Conservation (phyloP, 164 flowering plant genomes). For the Sextonia rubra region DNA sequence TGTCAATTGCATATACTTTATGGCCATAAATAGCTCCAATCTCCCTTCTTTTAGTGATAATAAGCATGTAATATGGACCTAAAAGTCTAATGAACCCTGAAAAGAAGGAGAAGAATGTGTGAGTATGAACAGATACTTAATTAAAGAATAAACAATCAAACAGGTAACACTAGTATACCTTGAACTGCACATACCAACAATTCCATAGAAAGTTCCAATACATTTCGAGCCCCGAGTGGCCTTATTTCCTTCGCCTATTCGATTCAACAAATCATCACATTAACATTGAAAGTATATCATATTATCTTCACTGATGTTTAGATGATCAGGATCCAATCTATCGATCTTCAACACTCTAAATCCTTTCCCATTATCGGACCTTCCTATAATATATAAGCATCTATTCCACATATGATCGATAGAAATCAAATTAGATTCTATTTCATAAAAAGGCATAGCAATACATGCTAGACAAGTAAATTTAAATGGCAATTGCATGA, state of each 20-base stretch:
- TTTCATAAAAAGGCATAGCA: too few relatives aligned
- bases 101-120: conserved; percentile 11
- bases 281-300: conserved; percentile 63
- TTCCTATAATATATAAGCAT: conserved; percentile 85
- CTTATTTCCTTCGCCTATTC: conserved; percentile 83
- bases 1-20: conserved; percentile 61
- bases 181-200: conserved; percentile 55
- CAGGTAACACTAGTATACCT: not conserved
- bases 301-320: conserved; percentile 72
- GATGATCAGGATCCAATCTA: conserved; percentile 65
- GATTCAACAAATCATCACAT: conserved; percentile 60
- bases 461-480: too few relatives aligned
- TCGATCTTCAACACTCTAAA: conserved; percentile 94
- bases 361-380: conserved; percentile 54
- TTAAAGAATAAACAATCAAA: not conserved
- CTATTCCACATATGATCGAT: conserved; percentile 31
- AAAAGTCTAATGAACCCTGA: conserved; percentile 83
- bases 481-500: too few relatives aligned
- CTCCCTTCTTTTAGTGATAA: conserved; percentile 87
- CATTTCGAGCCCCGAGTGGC: conserved; percentile 82
- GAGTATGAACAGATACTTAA: not conserved
- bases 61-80: conserved; percentile 95
- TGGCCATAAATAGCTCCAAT: conserved; percentile 90
- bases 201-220: conserved; percentile 83
- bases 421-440: too few relatives aligned